Percentiles rank a stretch among this genome's conserved stretches.
These are phyloP conservation scores for Schizophyllum amplum DNA, from an alignment of 1,284 basidiomycete species.

Conservation along the genomic window DNA sequence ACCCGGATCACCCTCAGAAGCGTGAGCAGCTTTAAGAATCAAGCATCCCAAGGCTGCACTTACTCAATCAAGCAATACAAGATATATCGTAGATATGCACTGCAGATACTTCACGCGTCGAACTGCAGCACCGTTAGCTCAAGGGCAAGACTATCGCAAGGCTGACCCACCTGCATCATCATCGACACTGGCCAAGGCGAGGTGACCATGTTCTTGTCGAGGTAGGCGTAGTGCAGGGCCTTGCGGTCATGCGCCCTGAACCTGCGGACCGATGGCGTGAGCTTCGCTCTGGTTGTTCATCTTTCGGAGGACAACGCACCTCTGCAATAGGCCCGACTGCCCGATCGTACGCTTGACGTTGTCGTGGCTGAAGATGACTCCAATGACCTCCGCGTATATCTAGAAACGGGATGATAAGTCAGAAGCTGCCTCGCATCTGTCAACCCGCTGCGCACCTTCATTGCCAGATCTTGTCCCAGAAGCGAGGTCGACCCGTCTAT, in stretches of 20 bases:
- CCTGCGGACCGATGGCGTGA: too few species aligned
- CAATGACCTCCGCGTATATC: slow-evolving; percentile 38
- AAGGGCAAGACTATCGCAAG: too few species aligned
- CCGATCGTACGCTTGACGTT: slow-evolving; percentile 47
- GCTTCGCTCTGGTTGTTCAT: too few species aligned
- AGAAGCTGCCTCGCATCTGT: neutral
- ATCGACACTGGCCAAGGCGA: slow-evolving; percentile 46
- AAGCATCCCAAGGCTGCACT: too few species aligned
- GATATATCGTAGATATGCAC: too few species aligned
- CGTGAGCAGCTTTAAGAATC: too few species aligned
- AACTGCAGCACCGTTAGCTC: too few species aligned
- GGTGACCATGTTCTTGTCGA: slow-evolving; percentile 33
- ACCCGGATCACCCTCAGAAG: too few species aligned
- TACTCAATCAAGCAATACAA: too few species aligned
- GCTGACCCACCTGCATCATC: slow-evolving; percentile 33
- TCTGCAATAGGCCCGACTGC: slow-evolving; percentile 41
- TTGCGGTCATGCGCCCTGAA: slow-evolving; percentile 24
- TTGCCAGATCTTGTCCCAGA: slow-evolving; percentile 47
- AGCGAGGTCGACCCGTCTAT: slow-evolving; percentile 48
- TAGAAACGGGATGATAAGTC: slow-evolving; percentile 10
- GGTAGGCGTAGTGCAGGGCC: slow-evolving; percentile 34
- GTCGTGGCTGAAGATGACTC: slow-evolving; percentile 39
- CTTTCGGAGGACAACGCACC: slow-evolving; percentile 21
- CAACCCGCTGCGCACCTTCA: slow-evolving; percentile 36
- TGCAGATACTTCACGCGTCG: too few species aligned